These are phyloP conservation scores for Paxillus ammoniavirescens DNA, from an alignment of 768 basidiomycete genomes.

Conservation along the genomic window DNA sequence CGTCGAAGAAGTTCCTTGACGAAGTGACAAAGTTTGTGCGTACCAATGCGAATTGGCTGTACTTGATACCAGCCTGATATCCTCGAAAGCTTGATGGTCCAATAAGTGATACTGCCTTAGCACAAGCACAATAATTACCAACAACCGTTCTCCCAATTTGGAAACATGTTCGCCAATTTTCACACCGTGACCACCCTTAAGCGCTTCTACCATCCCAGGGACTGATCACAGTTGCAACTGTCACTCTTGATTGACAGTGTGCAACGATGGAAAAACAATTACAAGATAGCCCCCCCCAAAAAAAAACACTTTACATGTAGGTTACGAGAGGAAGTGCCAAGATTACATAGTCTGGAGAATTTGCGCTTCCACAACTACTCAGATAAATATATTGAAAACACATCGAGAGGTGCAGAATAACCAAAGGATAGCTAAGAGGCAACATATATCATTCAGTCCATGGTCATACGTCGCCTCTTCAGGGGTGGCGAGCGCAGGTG, in stretches of 20 bases:
- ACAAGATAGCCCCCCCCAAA: constrained; percentile 22
- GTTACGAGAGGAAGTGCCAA: constrained; percentile 19
- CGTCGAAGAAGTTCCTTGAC: neutral
- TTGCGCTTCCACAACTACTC: constrained; percentile 2
- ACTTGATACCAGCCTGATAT: constrained; percentile 28
- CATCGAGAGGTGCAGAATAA: constrained; percentile 12
- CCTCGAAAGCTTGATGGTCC: constrained; percentile 18
- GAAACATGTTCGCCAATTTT: constrained; percentile 10
- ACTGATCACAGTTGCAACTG: neutral
- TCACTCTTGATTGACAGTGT: neutral
- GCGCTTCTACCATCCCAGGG: neutral
- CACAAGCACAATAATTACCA: constrained; percentile 4
- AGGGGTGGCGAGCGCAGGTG: constrained; percentile 38
- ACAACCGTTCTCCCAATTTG: constrained; percentile 5
- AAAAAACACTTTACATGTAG: constrained; percentile 34
- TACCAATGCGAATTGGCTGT: constrained; percentile 16
- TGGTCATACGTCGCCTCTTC: constrained; percentile 50
- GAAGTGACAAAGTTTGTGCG: constrained; percentile 3
- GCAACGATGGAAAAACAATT: constrained; percentile 17
- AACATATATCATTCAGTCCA: constrained; percentile 20
- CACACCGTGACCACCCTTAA: constrained; percentile 20
- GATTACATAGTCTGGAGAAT: constrained; percentile 4
- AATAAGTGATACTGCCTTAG: neutral
- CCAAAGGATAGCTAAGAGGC: constrained; percentile 25
- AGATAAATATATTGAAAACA: constrained; percentile 15